These are phyloP conservation scores for Hymenoscyphus fraxineus DNA, from an alignment of 2,329 filamentous ascomycete genomes.

Conservation along the genomic window DNA sequence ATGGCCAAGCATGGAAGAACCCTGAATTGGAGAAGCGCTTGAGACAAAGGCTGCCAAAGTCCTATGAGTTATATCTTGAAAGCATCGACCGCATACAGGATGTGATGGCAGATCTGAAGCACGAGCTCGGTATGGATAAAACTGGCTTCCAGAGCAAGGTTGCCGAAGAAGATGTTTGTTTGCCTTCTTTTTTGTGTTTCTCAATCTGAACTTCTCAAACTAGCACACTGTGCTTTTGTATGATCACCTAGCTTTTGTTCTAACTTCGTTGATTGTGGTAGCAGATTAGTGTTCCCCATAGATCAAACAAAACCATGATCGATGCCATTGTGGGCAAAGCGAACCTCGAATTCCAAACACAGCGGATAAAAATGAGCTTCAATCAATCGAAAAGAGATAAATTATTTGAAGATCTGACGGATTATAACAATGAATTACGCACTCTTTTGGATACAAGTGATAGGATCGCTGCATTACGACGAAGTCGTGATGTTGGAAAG, in stretches of 20 bases:
- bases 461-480: slow-evolving; percentile 14
- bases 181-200: neutral
- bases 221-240: neutral
- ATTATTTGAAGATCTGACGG: slow-evolving; percentile 18
- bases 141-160: slow-evolving; percentile 16
- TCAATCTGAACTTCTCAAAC: neutral
- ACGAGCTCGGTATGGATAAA: slow-evolving; percentile 16
- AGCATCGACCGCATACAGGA: slow-evolving; percentile 20
- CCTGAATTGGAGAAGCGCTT: slow-evolving; percentile 13
- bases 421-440: slow-evolving; percentile 13
- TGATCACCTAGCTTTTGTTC: neutral
- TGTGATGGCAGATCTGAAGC: slow-evolving; percentile 12
- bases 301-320: neutral
- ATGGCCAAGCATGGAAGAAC: slow-evolving; percentile 16
- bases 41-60: slow-evolving; percentile 19
- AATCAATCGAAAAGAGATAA: slow-evolving; percentile 14
- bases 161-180: slow-evolving; percentile 10
- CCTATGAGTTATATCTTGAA: slow-evolving; percentile 17
- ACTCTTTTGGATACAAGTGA: slow-evolving; percentile 16
- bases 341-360: slow-evolving; percentile 8
- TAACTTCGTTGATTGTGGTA: neutral
- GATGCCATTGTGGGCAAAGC: neutral
- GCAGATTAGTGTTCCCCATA: neutral
- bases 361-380: slow-evolving; percentile 18
- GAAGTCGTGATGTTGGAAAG: slow-evolving; percentile 2